phyloP scores from a whole-genome alignment of 306 rosid species.

The Cucurbita maxima region DNA sequence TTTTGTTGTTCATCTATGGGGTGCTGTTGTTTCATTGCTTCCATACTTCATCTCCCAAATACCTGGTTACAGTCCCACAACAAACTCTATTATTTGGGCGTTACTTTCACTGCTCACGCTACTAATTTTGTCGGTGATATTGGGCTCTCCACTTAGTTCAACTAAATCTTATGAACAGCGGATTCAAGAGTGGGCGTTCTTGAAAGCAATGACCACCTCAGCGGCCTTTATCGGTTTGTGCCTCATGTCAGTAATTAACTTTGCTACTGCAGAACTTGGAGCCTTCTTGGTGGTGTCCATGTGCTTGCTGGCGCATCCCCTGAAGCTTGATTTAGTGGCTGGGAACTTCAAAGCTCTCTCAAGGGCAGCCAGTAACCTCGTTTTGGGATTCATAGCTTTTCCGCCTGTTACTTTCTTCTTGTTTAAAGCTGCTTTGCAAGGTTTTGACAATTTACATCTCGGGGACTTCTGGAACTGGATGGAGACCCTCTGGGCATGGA shows the following conservation, averaged over 20 bases:
- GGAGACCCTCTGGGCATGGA: slow-evolving; percentile 93
- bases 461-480: slow-evolving; percentile 83
- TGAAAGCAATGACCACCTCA: slow-evolving; percentile 75
- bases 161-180: slow-evolving; percentile 23
- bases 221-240: slow-evolving; percentile 63
- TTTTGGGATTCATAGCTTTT: slow-evolving; percentile 47
- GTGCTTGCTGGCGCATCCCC: slow-evolving; percentile 72
- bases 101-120: slow-evolving; percentile 42
- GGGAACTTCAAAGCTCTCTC: slow-evolving; percentile 27
- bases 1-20: slow-evolving; percentile 65
- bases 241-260: slow-evolving; percentile 86
- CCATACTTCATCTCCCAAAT: slow-evolving; percentile 56
- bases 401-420: slow-evolving; percentile 51
- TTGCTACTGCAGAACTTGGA: slow-evolving; percentile 83
- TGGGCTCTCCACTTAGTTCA: slow-evolving; percentile 37
- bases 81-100: slow-evolving; percentile 43
- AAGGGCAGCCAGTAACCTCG: slow-evolving; percentile 48
- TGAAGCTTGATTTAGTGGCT: slow-evolving; percentile 41
- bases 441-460: slow-evolving; percentile 15
- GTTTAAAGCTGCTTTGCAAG: slow-evolving; percentile 45
- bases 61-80: slow-evolving; percentile 35
- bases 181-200: slow-evolving; percentile 50
- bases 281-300: slow-evolving; percentile 64
- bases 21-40: slow-evolving; percentile 53
- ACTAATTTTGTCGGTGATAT: slow-evolving; percentile 25